Percentiles rank a stretch among this genome's conserved stretches.
Conservation (phyloP, 1,284 basidiomycete species). For the Melampsora larici-populina region DNA sequence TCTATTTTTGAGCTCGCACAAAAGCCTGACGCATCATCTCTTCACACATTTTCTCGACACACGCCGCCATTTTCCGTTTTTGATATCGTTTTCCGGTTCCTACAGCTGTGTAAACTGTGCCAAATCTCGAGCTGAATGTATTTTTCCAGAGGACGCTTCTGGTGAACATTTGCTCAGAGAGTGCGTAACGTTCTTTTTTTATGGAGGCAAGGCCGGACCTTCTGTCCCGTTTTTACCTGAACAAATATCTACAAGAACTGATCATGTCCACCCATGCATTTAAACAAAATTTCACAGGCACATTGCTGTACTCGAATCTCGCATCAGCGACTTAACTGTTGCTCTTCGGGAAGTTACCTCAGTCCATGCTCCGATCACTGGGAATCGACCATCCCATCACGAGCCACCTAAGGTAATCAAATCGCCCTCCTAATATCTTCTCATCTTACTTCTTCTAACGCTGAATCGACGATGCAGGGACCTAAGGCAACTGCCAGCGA, state of each 20-base stretch:
- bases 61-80: not conserved
- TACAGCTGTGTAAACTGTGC: constrained; percentile 35
- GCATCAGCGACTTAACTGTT: constrained; percentile 16
- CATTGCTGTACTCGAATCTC: constrained; percentile 28
- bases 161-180: constrained; percentile 39
- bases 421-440: not conserved
- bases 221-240: no score
- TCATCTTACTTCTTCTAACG: not conserved
- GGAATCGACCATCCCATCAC: not conserved
- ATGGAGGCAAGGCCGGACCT: no score
- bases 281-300: not conserved
- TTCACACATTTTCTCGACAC: no score
- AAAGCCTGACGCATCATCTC: not conserved
- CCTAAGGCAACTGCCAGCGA: not conserved
- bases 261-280: not conserved
- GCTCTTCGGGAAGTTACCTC: constrained; percentile 16
- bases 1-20: not conserved
- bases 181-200: not conserved
- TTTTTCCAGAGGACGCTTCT: constrained; percentile 31
- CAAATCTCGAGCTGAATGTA: constrained; percentile 24
- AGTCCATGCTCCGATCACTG: not conserved
- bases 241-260: not conserved
- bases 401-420: not conserved
- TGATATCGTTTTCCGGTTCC: no score
- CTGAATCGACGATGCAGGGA: not conserved